phyloP scores from a whole-genome alignment of 768 basidiomycete species.

The Hericium rajendrae region DNA sequence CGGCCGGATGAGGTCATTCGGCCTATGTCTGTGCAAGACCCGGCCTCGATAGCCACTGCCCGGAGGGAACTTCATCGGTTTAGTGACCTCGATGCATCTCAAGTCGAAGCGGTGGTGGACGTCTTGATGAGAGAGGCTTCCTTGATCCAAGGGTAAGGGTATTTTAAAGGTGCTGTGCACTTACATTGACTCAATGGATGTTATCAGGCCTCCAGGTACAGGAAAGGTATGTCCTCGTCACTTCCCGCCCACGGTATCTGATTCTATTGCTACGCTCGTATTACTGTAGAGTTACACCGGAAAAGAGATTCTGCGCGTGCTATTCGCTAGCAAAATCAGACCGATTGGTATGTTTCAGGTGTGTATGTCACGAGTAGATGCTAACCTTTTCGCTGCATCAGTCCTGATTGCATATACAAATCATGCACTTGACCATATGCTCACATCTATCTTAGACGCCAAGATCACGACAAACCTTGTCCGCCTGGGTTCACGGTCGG shows the following conservation, averaged over 20 bases:
- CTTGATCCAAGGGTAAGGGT: slow-evolving; percentile 60
- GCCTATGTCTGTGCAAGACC: slow-evolving; percentile 32
- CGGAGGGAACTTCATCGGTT: slow-evolving; percentile 32
- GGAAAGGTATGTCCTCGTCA: slow-evolving; percentile 46
- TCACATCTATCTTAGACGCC: slow-evolving; percentile 54
- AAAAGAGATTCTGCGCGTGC: slow-evolving; percentile 56
- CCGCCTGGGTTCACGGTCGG: slow-evolving; percentile 57
- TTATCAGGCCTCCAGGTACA: slow-evolving; percentile 60
- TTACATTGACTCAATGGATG: background rate
- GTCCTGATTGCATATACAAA: slow-evolving; percentile 62
- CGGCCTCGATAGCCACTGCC: slow-evolving; percentile 35
- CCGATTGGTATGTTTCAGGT: slow-evolving; percentile 32
- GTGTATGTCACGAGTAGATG: background rate
- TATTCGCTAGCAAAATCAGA: slow-evolving; percentile 41
- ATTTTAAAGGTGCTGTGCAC: background rate
- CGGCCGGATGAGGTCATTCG: slow-evolving; percentile 24
- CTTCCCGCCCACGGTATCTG: background rate
- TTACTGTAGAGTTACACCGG: slow-evolving; percentile 61
- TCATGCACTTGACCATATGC: slow-evolving; percentile 70
- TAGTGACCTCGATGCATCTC: slow-evolving; percentile 60
- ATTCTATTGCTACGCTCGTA: background rate
- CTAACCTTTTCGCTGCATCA: slow-evolving; percentile 1
- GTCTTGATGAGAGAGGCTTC: slow-evolving; percentile 49
- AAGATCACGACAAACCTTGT: slow-evolving; percentile 54
- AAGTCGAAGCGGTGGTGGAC: slow-evolving; percentile 60